Conservation (phyloP, 768 basidiomycete species). For the Pleurotus ostreatus region DNA sequence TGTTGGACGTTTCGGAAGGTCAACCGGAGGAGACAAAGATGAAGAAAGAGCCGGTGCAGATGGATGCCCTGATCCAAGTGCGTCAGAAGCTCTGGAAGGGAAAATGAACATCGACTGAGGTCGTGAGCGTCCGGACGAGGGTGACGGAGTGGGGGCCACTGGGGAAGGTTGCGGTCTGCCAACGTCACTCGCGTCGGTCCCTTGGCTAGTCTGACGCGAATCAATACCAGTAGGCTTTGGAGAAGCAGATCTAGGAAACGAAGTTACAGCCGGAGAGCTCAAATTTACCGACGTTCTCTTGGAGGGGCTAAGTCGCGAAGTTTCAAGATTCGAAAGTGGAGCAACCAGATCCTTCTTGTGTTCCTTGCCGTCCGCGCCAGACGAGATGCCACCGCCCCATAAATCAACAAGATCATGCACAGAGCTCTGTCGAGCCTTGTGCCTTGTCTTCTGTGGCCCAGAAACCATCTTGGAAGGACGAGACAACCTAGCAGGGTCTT, state of each 20-base stretch:
- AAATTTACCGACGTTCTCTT: constrained; percentile 12
- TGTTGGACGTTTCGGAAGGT: constrained; percentile 30
- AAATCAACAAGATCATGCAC: constrained; percentile 81
- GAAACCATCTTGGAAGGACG: constrained; percentile 20
- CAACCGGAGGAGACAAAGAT: neutral
- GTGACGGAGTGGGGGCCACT: constrained; percentile 17
- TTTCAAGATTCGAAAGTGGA: constrained; percentile 16
- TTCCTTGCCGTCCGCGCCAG: constrained; percentile 37
- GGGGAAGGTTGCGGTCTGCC: constrained; percentile 18
- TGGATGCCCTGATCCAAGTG: constrained; percentile 32
- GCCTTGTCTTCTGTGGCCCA: constrained; percentile 15
- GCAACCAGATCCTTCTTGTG: constrained; percentile 10
- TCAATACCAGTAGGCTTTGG: constrained; percentile 19
- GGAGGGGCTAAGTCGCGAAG: neutral
- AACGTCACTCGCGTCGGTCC: constrained; percentile 9
- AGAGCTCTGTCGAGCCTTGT: constrained; percentile 70
- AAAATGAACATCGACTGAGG: constrained; percentile 83
- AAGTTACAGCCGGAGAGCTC: neutral
- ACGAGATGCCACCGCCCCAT: constrained; percentile 56
- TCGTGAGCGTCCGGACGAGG: constrained; percentile 46
- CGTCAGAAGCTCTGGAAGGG: constrained; percentile 42
- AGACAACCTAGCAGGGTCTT: constrained; percentile 32
- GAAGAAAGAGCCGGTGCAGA: constrained; percentile 29
- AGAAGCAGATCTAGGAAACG: constrained; percentile 15
- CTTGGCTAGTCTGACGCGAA: constrained; percentile 9